Evolutionary conservation across 805 yeast species (phyloP).

Genomic region (Peterozyma toletana): DNA sequence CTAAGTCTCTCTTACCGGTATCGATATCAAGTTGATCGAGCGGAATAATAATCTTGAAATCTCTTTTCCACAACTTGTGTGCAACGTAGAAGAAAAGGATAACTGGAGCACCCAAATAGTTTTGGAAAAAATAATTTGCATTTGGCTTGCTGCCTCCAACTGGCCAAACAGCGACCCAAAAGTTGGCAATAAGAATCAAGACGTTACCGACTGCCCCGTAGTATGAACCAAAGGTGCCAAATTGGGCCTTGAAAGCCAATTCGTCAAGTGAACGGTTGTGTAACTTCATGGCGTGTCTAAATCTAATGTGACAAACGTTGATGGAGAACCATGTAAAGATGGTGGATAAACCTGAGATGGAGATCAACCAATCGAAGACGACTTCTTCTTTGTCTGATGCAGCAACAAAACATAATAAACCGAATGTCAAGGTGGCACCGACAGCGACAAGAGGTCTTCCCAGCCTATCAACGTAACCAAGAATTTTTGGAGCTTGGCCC

Average conservation of each 20-base stretch:
- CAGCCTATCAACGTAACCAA: slow-evolving; percentile 42
- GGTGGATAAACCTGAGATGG: slow-evolving; percentile 51
- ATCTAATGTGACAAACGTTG: slow-evolving; percentile 46
- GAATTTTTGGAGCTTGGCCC: slow-evolving; percentile 51
- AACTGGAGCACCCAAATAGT: slow-evolving; percentile 42
- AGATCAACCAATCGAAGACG: slow-evolving; percentile 52
- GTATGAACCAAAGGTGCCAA: slow-evolving; percentile 47
- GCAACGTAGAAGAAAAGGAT: slow-evolving; percentile 36
- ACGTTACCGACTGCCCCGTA: slow-evolving; percentile 40
- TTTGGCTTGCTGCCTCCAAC: slow-evolving; percentile 31
- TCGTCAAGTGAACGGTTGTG: slow-evolving; percentile 44
- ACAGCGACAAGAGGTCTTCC: slow-evolving; percentile 54
- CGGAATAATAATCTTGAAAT: slow-evolving; percentile 29
- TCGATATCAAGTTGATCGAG: slow-evolving; percentile 52
- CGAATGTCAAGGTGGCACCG: slow-evolving; percentile 40
- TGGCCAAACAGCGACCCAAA: slow-evolving; percentile 58
- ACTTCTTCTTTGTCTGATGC: slow-evolving; percentile 43
- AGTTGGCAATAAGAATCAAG: slow-evolving; percentile 46
- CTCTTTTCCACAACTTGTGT: slow-evolving; percentile 41
- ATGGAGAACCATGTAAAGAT: slow-evolving; percentile 51
- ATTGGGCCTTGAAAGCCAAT: slow-evolving; percentile 44
- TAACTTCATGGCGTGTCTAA: slow-evolving; percentile 43
- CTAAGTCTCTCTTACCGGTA: slow-evolving; percentile 54
- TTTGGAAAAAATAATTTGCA: slow-evolving; percentile 41
- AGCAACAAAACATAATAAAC: slow-evolving; percentile 52